Percentiles rank a stretch among this genome's conserved stretches.
These are phyloP conservation scores for Plantago ovata DNA, from an alignment of 257 asterid species.

Conservation along the genomic window DNA sequence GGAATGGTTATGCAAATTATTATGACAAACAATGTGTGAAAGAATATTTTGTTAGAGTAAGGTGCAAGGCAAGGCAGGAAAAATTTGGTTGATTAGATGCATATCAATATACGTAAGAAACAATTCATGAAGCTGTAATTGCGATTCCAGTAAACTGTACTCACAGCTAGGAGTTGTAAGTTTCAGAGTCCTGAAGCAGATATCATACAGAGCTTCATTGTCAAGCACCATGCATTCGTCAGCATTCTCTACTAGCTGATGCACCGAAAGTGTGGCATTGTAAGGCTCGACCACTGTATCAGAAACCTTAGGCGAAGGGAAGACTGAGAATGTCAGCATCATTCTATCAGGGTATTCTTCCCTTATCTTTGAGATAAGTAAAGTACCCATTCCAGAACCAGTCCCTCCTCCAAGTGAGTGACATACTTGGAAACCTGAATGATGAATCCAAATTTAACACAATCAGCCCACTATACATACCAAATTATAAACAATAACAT, in stretches of 20 bases:
- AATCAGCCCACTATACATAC: neutral
- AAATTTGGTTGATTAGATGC: no score
- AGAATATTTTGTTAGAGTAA: no score
- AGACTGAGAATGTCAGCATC: slow-evolving; percentile 85
- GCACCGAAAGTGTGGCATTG: slow-evolving; percentile 82
- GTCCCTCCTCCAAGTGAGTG: slow-evolving; percentile 91
- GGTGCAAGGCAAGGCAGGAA: no score
- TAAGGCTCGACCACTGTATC: slow-evolving; percentile 87
- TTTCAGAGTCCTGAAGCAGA: slow-evolving; percentile 75
- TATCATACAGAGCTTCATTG: slow-evolving; percentile 76
- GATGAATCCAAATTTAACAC: neutral
- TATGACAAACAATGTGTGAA: no score
- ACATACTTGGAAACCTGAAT: slow-evolving; percentile 75
- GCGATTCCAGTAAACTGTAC: slow-evolving; percentile 22
- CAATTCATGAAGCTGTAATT: slow-evolving; percentile 2
- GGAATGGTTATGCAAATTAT: no score
- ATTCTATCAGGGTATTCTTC: slow-evolving; percentile 84
- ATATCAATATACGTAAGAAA: neutral
- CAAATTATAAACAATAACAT: no score
- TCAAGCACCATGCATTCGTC: slow-evolving; percentile 91
- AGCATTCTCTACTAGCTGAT: slow-evolving; percentile 86
- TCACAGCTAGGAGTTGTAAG: slow-evolving; percentile 90
- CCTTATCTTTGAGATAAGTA: slow-evolving; percentile 72
- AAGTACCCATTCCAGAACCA: slow-evolving; percentile 88
- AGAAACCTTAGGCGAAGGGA: slow-evolving; percentile 83